phyloP scores from a whole-genome alignment of 129 eudicot species.

The Heracleum sosnowskyi region DNA sequence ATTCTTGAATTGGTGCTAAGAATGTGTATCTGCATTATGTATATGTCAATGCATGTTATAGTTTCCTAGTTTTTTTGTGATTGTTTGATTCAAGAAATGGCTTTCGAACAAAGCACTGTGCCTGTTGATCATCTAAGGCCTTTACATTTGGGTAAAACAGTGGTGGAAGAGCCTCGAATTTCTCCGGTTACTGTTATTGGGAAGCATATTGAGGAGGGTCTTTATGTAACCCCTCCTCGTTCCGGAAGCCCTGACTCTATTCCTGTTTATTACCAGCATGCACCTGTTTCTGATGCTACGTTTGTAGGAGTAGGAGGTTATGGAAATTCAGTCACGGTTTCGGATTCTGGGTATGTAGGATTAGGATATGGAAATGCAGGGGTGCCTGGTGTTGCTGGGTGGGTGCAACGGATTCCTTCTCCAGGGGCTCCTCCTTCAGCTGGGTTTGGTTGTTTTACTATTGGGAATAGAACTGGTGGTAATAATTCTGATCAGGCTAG shows the following conservation, averaged over 20 bases:
- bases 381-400: conserved; percentile 38
- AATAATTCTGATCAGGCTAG: conserved; percentile 56
- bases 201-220: neutral
- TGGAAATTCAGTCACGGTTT: neutral
- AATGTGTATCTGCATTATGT: neutral
- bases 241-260: conserved; percentile 40
- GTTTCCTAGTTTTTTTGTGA: neutral
- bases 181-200: conserved; percentile 24
- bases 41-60: neutral
- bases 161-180: conserved; percentile 51
- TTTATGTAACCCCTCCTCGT: conserved; percentile 31
- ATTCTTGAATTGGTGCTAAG: neutral
- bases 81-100: conserved; percentile 33
- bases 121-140: conserved; percentile 61
- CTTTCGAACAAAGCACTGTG: conserved; percentile 64
- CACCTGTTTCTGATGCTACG: conserved; percentile 29
- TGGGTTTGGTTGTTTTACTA: conserved; percentile 17
- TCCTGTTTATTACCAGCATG: conserved; percentile 46
- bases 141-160: conserved; percentile 42
- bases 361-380: conserved; percentile 40
- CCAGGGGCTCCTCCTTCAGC: conserved; percentile 21
- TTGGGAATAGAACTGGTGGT: conserved; percentile 25
- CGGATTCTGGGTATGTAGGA: conserved; percentile 29
- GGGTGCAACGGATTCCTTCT: conserved; percentile 43
- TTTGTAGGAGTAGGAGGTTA: neutral